Evolutionary conservation across 257 asterid genomes (phyloP), one percentile per base, ranked within the genome.

Genomic region (Capsicum rhomboideum): DNA sequence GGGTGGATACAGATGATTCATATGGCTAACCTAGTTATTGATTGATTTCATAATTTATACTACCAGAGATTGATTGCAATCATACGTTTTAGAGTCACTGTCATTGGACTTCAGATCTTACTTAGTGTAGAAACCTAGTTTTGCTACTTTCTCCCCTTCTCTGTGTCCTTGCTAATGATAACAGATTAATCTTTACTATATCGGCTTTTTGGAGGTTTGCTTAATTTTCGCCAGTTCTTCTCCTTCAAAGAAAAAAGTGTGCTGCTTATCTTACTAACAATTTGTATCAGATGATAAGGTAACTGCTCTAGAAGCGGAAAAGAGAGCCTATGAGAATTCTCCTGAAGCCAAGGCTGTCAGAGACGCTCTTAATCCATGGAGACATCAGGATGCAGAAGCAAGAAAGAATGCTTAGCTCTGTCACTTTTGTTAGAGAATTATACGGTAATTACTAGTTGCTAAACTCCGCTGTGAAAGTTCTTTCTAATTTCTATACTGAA

Each of bases 351-450:
- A 89, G 84, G 98, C 96, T 52, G 69, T 85, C 8, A 92, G 98
- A 90, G 99, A 96, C 2, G 97, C 98, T 91, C 93, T 96, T 75
- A 94, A 94, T 91, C 99, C 99, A 4, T 96, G 98, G 98, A 87
- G 91, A 69, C 87, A 86, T 44, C 89, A 79, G 0, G 94, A 92
- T 16, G 86, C 88, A 82, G 88, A 89, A 88, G 71, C 86, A 67
- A 87, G 78, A 52, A 86, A 92, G 74, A 86, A 79, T 85, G 85
- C 97, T 13, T 93, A 88, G 84, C 37, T 82, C 29, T 37, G 66
- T 42, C 84, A 26, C 67, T 64, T 64, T n/a, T 11, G 13, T 37
- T 44, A 64, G 64, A 29, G 21, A 29, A n/a, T 9, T 66, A 28
- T 82, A 49, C 46, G 79, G 66, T 82, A 50, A 28, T 49, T 82